Conservation (phyloP, 176 grass and related monocot genomes). For the Rhynchospora tenuis region DNA sequence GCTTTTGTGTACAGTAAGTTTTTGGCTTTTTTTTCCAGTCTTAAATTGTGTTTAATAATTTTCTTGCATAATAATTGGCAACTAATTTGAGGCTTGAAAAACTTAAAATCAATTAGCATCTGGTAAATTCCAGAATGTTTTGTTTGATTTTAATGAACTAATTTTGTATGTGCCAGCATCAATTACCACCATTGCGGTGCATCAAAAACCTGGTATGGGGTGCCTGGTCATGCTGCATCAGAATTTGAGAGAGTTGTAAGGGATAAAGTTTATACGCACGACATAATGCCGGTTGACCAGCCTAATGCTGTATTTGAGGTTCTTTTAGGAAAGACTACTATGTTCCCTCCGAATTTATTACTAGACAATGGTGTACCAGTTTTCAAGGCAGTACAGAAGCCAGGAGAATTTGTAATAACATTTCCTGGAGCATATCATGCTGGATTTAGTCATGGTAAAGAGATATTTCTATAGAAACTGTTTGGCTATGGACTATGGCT, state of each 20-base stretch:
- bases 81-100: background rate
- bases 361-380: constrained; percentile 75
- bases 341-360: constrained; percentile 89
- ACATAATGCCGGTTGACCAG: constrained; percentile 56
- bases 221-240: constrained; percentile 71
- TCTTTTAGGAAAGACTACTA: constrained; percentile 90
- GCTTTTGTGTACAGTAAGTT: background rate
- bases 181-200: constrained; percentile 98
- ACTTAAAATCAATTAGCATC: background rate
- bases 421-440: constrained; percentile 91
- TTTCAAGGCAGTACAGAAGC: constrained; percentile 84
- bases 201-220: constrained; percentile 92
- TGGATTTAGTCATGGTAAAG: constrained; percentile 90
- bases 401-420: constrained; percentile 92
- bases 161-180: constrained; percentile 42
- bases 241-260: constrained; percentile 74
- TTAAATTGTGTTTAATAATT: background rate
- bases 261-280: constrained; percentile 60
- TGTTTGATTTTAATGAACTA: constrained; percentile 15
- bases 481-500: background rate
- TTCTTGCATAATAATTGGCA: background rate
- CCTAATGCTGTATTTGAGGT: constrained; percentile 94
- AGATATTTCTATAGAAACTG: background rate
- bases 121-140: background rate
- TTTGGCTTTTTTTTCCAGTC: background rate